Base-by-base conservation (phyloP, 2,329 filamentous ascomycete genomes). In the Penicillium sp. region DNA sequence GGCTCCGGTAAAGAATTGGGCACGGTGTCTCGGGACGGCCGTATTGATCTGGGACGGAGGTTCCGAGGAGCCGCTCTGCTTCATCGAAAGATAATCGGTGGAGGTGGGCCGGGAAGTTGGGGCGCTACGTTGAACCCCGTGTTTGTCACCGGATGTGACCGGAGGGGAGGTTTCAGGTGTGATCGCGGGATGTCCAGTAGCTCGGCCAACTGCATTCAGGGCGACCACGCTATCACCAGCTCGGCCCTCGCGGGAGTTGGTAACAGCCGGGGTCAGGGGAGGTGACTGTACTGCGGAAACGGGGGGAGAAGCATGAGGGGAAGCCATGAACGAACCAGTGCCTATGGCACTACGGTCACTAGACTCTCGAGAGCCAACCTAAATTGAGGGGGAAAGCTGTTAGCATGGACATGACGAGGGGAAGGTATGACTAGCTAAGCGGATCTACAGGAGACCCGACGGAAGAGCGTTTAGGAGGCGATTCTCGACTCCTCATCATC, bases 211-310 rank as follows among this genome's bases (percentile, higher is more conserved):
- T 60, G 73, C 66, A 58, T 72, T 72, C 44, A 73, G 63, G 24
- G 67, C 71, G 40, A 73, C 73, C 51, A 73, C 73, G 57, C 68
- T 72, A 60, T 76, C 74, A 54, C 69, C 74, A 60, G 70, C 66
- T 67, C 75, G 76, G 56, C 72, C 82, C 73, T 88, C 87, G 68
- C 82, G 81, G 57, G 85, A 86, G 66, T 83, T 81, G 47, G 92
- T 94, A 56, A 89, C 93, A 58, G 92, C 89, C 19, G 94, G 94
- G 13, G 93, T 97, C 56, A 98, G 84, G 45, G 93, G 93, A 67
- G 94, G 94, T 12, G 93, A 96, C 69, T 94, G 91, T 80, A 96
- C 86, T 60, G 90, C 86, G 62, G 89, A 87, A 49, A 86, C 81
- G 63, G 86, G 85, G 63, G 91, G 89, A 66, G 89, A 91, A 44